A percentile compares a stretch with the other conserved stretches of the same genome.
phyloP scores from a whole-genome alignment of 176 grass and related monocot species.

The Hsuehochloa calcarea region DNA sequence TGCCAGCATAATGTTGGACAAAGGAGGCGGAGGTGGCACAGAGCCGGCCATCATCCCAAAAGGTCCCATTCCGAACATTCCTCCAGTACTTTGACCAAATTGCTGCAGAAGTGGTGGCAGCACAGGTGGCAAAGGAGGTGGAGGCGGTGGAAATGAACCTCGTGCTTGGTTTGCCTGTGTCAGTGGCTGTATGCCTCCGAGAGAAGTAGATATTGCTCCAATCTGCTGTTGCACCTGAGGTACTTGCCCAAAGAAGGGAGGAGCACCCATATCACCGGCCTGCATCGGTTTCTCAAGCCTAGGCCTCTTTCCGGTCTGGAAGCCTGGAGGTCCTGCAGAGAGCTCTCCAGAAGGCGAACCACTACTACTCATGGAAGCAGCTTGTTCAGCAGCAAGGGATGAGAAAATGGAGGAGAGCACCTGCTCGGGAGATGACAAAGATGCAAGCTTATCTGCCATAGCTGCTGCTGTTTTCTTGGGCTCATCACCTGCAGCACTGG shows the following conservation, averaged over 20 bases:
- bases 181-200: conserved; percentile 33
- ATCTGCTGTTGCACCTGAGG: conserved; percentile 43
- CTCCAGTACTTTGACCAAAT: conserved; percentile 53
- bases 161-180: conserved; percentile 38
- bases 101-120: conserved; percentile 65
- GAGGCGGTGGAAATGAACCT: conserved; percentile 54
- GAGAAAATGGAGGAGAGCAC: conserved; percentile 65
- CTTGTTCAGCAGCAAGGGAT: conserved; percentile 69
- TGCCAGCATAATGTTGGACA: conserved; percentile 38
- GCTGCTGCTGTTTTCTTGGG: conserved; percentile 89
- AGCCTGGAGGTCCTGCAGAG: conserved; percentile 47
- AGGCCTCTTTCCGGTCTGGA: conserved; percentile 70
- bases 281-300: conserved; percentile 54
- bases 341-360: conserved; percentile 30
- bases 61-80: conserved; percentile 41
- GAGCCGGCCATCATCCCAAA: conserved; percentile 51
- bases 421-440: conserved; percentile 72
- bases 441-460: conserved; percentile 81
- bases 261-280: conserved; percentile 33
- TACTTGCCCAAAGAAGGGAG: conserved; percentile 49
- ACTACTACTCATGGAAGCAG: conserved; percentile 46
- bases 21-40: conserved; percentile 52
- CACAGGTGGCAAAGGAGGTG: conserved; percentile 56
- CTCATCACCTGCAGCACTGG: conserved; percentile 50
- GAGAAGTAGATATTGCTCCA: conserved; percentile 38